A percentile compares a stretch with the other conserved stretches of the same genome.
phyloP scores from a whole-genome alignment of 306 rosid genomes.

The Malus orientalis region DNA sequence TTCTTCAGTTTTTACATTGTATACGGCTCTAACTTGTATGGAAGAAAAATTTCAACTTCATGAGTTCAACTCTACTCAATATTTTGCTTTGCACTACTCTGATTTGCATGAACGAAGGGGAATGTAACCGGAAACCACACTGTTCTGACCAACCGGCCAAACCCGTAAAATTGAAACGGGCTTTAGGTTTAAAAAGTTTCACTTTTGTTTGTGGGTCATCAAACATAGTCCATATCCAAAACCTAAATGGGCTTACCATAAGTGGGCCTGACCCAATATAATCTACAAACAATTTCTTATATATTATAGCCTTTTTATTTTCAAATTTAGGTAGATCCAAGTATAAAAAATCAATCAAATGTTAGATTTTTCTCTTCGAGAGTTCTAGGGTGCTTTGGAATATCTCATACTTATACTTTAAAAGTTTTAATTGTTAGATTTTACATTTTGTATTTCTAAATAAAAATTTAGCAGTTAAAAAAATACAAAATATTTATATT shows the following conservation, averaged over 20 bases:
- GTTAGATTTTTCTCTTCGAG: too few species aligned
- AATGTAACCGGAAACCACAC: too few species aligned
- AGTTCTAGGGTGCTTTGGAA: too few species aligned
- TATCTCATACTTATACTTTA: too few species aligned
- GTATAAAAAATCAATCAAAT: too few species aligned
- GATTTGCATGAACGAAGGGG: not conserved
- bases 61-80: not conserved
- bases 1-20: not conserved
- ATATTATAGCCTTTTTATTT: not conserved
- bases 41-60: not conserved
- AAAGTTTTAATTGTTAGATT: too few species aligned
- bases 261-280: not conserved
- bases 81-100: not conserved
- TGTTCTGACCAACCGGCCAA: not conserved
- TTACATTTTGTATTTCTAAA: too few species aligned
- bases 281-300: not conserved
- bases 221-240: not conserved
- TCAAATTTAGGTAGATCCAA: too few species aligned
- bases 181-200: not conserved
- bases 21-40: not conserved
- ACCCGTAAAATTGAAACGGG: too few species aligned
- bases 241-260: too few species aligned
- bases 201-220: not conserved
- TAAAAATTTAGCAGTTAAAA: too few species aligned
- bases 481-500: too few species aligned